A percentile compares a stretch with the other conserved stretches of the same genome.
Conservation (phyloP, 176 grass and related monocot species). For the maize (Zea mays) region DNA sequence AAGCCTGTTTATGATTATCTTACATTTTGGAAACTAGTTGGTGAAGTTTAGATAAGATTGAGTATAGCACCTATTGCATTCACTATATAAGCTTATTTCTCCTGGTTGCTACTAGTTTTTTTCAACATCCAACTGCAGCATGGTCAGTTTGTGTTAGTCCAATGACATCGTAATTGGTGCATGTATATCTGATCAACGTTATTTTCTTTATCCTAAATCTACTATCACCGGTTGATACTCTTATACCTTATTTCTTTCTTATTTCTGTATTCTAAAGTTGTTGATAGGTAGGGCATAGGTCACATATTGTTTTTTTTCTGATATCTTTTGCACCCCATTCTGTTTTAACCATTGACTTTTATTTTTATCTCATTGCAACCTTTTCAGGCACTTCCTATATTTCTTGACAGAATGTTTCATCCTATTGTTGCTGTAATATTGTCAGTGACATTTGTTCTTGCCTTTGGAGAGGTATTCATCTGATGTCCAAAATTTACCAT, state of each 20-base stretch:
- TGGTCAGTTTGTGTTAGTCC: slow-evolving; percentile 12
- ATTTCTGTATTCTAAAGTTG: slow-evolving; percentile 8
- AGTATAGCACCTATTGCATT: slow-evolving; percentile 8
- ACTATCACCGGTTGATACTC: neutral
- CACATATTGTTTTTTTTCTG: neutral
- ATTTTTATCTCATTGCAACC: slow-evolving; percentile 20
- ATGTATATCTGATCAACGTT: neutral
- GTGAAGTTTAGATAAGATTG: slow-evolving; percentile 19
- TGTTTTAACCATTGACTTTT: slow-evolving; percentile 16
- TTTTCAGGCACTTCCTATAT: slow-evolving; percentile 96
- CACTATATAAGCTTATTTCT: neutral
- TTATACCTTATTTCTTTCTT: slow-evolving; percentile 22
- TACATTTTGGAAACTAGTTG: neutral
- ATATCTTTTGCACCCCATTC: slow-evolving; percentile 20
- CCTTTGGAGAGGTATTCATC: slow-evolving; percentile 84
- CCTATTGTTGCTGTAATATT: slow-evolving; percentile 92
- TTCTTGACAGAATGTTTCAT: slow-evolving; percentile 96
- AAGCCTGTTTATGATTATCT: neutral
- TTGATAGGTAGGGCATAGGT: slow-evolving; percentile 11
- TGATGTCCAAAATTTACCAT: neutral
- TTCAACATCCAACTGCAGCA: slow-evolving; percentile 5
- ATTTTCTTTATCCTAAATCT: neutral
- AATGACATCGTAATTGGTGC: neutral
- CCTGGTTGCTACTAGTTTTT: neutral
- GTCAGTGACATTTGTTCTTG: slow-evolving; percentile 97